Evolutionary conservation across 202 grass and related monocot genomes (phyloP).

Genomic region (Schoenoplectus triqueter): DNA sequence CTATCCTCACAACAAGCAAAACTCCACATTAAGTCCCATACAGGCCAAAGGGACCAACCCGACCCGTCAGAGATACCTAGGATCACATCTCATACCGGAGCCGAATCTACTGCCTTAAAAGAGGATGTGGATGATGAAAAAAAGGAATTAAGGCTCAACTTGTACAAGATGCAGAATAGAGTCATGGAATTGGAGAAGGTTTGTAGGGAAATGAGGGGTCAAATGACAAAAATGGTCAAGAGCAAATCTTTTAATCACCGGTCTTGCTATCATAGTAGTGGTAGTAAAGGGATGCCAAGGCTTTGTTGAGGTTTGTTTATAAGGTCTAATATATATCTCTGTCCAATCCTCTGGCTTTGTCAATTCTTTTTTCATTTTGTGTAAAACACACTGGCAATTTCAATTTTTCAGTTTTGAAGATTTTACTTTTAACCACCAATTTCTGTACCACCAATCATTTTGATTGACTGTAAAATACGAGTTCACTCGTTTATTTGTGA

Average conservation of each 20-base stretch:
- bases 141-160: slow-evolving; percentile 59
- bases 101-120: slow-evolving; percentile 25
- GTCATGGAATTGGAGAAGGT: slow-evolving; percentile 82
- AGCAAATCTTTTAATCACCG: slow-evolving; percentile 46
- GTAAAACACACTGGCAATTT: slow-evolving; percentile 18
- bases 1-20: slow-evolving; percentile 57
- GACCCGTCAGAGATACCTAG: slow-evolving; percentile 47
- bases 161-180: slow-evolving; percentile 73
- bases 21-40: slow-evolving; percentile 44
- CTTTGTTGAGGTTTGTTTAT: slow-evolving; percentile 54
- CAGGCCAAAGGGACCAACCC: not conserved
- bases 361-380: slow-evolving; percentile 5
- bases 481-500: slow-evolving; percentile 16
- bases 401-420: slow-evolving; percentile 6
- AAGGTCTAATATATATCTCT: not conserved
- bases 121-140: slow-evolving; percentile 51
- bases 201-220: slow-evolving; percentile 78
- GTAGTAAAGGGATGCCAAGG: slow-evolving; percentile 60
- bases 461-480: slow-evolving; percentile 18
- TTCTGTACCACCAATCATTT: slow-evolving; percentile 13
- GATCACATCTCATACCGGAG: not conserved
- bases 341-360: not conserved
- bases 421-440: slow-evolving; percentile 23
- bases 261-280: slow-evolving; percentile 47
- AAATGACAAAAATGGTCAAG: slow-evolving; percentile 64